These are phyloP conservation scores for Lactifluus volemus DNA, from an alignment of 768 basidiomycete genomes.

Conservation along the genomic window DNA sequence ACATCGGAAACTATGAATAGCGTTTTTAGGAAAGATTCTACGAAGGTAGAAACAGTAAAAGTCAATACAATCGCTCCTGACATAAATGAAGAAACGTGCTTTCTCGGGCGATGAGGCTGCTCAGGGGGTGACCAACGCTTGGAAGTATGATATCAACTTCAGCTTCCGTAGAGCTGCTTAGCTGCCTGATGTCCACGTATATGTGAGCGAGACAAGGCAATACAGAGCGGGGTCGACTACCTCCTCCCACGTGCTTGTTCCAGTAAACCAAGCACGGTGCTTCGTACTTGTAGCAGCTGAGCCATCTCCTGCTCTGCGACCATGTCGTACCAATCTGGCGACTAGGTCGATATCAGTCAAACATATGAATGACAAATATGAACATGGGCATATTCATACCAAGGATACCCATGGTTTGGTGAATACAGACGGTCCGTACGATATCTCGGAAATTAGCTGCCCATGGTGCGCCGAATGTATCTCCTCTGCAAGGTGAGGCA, in stretches of 20 bases:
- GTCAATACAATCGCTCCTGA: not conserved
- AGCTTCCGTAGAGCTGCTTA: conserved; percentile 72
- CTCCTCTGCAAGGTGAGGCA: conserved; percentile 90
- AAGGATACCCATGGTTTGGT: conserved; percentile 56
- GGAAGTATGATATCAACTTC: conserved; percentile 57
- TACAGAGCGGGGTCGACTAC: conserved; percentile 30
- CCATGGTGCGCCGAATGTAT: conserved; percentile 39
- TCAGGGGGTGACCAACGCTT: conserved; percentile 22
- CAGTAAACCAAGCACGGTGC: conserved; percentile 52
- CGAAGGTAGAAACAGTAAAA: not conserved
- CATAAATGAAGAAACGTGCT: conserved; percentile 20
- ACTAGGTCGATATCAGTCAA: conserved; percentile 28
- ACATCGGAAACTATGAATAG: conserved; percentile 80
- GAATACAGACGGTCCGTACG: conserved; percentile 55
- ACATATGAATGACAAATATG: not conserved
- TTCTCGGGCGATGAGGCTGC: conserved; percentile 37
- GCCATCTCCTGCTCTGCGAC: conserved; percentile 55
- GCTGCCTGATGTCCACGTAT: conserved; percentile 34
- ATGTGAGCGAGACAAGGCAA: not conserved
- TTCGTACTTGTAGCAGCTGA: conserved; percentile 50
- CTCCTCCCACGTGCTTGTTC: conserved; percentile 72
- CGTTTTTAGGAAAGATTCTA: conserved; percentile 57
- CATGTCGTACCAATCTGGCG: conserved; percentile 51
- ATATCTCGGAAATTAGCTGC: conserved; percentile 12
- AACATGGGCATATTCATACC: conserved; percentile 34